Evolutionary conservation across 257 asterid genomes (phyloP), one percentile per base, ranked within the genome.

Genomic region (Leonotis leonurus): DNA sequence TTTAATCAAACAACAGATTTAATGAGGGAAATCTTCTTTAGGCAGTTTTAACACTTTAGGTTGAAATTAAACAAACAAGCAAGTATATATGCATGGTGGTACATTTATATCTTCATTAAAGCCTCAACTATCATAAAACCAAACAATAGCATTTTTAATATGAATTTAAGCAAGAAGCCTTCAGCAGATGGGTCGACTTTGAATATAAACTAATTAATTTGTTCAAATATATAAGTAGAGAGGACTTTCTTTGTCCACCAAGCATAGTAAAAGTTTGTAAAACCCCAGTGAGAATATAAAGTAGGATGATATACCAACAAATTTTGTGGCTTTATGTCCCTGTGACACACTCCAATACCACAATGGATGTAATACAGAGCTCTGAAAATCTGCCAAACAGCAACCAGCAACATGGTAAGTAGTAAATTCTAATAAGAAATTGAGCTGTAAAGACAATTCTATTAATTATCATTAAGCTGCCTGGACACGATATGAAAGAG

Each of bases 321-420:
- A 69, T 91, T 91, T 70, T 91, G 98, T 80, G 98, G 96, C 77
- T 91, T 91, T 81, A 91, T 91, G 82, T 91, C 98, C 77, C 98
- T 85, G 76, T 91, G 98, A 66, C 96, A 91, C 67, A 91, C 95
- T 75, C 95, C 92, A 70, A 91, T 74, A 56, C 86, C 70, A 36
- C 88, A 85, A 78, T 91, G 96, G 69, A 91, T 86, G 76, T 88
- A 91, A 55, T 95, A 83, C 74, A 91, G 77, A 13, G 98, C 96
- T 82, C 98, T 81, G 78, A 88, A 88, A 53, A 91, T 91, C 98
- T 91, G 93, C 73, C 73, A 62, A 45, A 72, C 33, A 70, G 21
- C 63, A 75, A 64, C 59, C 33, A 70, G 21, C 63, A 75, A 64
- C 59, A 64, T 3, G 60, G 32, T 33, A 24, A 44, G 68, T 55